A percentile compares a stretch with the other conserved stretches of the same genome.
phyloP scores from a whole-genome alignment of 2,329 filamentous ascomycete species.

The Lachnellula occidentalis region DNA sequence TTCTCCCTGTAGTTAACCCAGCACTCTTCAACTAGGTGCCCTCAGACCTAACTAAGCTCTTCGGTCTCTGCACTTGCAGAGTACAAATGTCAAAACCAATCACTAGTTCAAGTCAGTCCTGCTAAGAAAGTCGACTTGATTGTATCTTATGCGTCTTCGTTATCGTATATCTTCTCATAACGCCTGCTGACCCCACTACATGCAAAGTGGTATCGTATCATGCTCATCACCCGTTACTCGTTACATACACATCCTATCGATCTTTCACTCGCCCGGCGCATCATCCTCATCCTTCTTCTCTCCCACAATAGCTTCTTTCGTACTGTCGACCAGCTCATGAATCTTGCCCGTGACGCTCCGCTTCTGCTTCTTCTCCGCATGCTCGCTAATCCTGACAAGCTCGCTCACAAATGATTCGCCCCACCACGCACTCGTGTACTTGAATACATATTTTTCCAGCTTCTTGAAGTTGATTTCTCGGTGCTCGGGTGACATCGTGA shows the following conservation, averaged over 20 bases:
- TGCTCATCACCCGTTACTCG: neutral
- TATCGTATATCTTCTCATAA: neutral
- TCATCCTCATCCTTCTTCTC: conserved; percentile 6
- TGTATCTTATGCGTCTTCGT: neutral
- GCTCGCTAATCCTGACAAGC: conserved; percentile 41
- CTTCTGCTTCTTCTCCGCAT: conserved; percentile 29
- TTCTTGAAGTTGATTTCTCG: conserved; percentile 83
- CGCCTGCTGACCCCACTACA: neutral
- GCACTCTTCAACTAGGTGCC: too few relatives aligned
- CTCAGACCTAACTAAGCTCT: too few relatives aligned
- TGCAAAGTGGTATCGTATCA: neutral
- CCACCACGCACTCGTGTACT: conserved; percentile 98
- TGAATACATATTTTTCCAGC: conserved; percentile 90
- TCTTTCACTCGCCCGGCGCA: neutral
- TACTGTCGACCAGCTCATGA: conserved; percentile 15
- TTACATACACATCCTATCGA: neutral
- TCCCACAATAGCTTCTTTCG: conserved; percentile 13
- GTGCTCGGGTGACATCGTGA: conserved; percentile 90
- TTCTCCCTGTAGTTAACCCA: too few relatives aligned
- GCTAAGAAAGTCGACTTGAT: neutral
- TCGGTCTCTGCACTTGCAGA: too few relatives aligned
- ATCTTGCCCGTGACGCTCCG: conserved; percentile 12
- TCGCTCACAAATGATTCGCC: conserved; percentile 88
- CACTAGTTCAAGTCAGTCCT: too few relatives aligned
- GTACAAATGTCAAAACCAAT: too few relatives aligned